Conservation (phyloP, 2,329 filamentous ascomycete genomes). For the Clathrospora elynae region DNA sequence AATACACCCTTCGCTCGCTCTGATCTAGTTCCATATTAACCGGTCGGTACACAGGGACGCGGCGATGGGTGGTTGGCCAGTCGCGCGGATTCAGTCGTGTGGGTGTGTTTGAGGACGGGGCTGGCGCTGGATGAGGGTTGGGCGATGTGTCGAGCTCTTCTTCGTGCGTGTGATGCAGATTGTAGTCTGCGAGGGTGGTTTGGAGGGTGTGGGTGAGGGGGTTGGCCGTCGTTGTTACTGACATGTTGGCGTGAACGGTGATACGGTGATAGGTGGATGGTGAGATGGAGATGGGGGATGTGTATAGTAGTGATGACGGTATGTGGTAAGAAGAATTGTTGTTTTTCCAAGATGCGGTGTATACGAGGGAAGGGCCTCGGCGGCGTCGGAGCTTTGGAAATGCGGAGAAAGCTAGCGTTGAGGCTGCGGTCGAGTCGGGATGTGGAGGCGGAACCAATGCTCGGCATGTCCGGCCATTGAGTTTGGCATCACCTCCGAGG, state of each 20-base stretch:
- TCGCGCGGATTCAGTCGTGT: slow-evolving; percentile 28
- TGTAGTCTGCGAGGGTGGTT: slow-evolving; percentile 53
- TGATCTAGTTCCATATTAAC: slow-evolving; percentile 53
- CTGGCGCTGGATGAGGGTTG: slow-evolving; percentile 36
- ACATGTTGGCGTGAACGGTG: slow-evolving; percentile 44
- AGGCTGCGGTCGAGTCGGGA: slow-evolving; percentile 17
- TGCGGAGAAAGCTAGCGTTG: slow-evolving; percentile 11
- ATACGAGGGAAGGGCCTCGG: background rate
- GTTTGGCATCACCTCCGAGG: background rate
- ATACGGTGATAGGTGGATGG: background rate
- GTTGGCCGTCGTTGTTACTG: slow-evolving; percentile 53
- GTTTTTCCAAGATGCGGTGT: background rate
- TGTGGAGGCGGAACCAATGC: slow-evolving; percentile 20
- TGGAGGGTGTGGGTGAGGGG: slow-evolving; percentile 45
- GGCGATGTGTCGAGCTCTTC: slow-evolving; percentile 31
- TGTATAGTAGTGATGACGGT: slow-evolving; percentile 12
- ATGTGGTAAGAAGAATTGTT: too few species aligned
- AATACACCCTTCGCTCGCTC: slow-evolving; percentile 51
- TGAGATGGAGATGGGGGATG: background rate
- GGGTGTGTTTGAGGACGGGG: slow-evolving; percentile 28
- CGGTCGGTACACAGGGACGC: slow-evolving; percentile 56
- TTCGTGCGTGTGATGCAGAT: slow-evolving; percentile 51
- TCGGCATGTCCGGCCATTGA: slow-evolving; percentile 7
- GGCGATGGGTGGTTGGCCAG: slow-evolving; percentile 57
- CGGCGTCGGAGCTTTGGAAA: slow-evolving; percentile 4